Conservation (phyloP, 2,329 filamentous ascomycete genomes). For the Fonsecaea multimorphosa region DNA sequence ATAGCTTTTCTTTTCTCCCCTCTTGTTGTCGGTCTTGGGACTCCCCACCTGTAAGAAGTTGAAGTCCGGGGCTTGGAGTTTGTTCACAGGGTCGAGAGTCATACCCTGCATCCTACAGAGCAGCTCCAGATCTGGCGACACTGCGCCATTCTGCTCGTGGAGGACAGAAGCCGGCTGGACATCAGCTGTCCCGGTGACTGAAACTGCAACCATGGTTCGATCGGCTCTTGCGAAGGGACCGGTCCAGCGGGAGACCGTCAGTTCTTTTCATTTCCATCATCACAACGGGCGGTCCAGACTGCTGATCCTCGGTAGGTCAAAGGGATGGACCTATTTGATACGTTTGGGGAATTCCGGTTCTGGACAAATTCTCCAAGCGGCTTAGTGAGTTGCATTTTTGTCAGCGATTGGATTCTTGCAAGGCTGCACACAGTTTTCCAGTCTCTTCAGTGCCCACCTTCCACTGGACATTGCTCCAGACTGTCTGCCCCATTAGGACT, state of each 20-base stretch:
- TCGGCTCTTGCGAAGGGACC: not conserved
- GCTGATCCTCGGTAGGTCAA: not conserved
- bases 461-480: not conserved
- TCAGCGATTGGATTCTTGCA: not conserved
- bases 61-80: constrained; percentile 14
- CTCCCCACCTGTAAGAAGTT: constrained; percentile 17
- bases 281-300: not conserved
- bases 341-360: constrained; percentile 13
- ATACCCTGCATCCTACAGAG: constrained; percentile 10
- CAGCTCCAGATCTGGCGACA: constrained; percentile 3
- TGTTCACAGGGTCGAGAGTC: constrained; percentile 1
- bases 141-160: not conserved
- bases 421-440: not conserved
- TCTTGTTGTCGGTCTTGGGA: not conserved
- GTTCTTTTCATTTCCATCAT: constrained; percentile 6
- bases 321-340: not conserved
- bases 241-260: not conserved
- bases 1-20: no score
- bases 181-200: constrained; percentile 2
- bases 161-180: not conserved
- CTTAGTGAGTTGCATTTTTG: constrained; percentile 3
- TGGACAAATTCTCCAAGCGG: constrained; percentile 22
- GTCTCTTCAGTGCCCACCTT: not conserved
- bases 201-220: not conserved
- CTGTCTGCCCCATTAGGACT: not conserved